Percentiles rank a stretch among this genome's conserved stretches.
Evolutionary conservation across 2,329 filamentous ascomycete genomes (phyloP).

Genomic region (Aspergillus uvarum): DNA sequence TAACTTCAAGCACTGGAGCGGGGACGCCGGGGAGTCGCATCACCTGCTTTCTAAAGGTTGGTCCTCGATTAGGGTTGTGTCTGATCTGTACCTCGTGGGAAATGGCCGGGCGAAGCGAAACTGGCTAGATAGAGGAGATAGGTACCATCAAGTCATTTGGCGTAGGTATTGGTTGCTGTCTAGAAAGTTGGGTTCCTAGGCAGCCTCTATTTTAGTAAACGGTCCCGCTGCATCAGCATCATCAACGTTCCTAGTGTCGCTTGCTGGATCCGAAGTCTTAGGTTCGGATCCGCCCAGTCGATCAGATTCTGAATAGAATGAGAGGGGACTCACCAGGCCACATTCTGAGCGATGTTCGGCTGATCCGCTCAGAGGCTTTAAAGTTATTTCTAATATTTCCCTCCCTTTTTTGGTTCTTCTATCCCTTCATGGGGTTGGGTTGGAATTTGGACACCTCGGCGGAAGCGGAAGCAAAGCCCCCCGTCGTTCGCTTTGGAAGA

Average conservation of each 20-base stretch:
- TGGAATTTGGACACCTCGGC: conserved; percentile 15
- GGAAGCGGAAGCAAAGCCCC: conserved; percentile 20
- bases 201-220: not conserved
- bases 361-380: conserved; percentile 34
- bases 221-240: not conserved
- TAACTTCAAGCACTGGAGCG: not conserved
- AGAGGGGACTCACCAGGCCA: conserved; percentile 14
- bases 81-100: not conserved
- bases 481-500: conserved; percentile 16
- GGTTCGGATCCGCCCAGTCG: conserved; percentile 17
- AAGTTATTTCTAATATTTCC: too few species aligned
- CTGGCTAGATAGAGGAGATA: not conserved
- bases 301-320: conserved; percentile 18
- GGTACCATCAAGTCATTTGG: not conserved
- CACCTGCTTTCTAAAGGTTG: not conserved
- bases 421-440: not conserved
- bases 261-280: not conserved
- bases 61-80: not conserved
- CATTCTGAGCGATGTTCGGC: conserved; percentile 11
- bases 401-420: not conserved
- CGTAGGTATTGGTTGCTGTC: not conserved
- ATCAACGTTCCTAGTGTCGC: not conserved
- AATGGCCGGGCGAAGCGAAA: not conserved
- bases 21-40: not conserved
- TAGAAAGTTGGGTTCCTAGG: not conserved